Conservation (phyloP, 345 rosid species). For the Linum usitatissimum region DNA sequence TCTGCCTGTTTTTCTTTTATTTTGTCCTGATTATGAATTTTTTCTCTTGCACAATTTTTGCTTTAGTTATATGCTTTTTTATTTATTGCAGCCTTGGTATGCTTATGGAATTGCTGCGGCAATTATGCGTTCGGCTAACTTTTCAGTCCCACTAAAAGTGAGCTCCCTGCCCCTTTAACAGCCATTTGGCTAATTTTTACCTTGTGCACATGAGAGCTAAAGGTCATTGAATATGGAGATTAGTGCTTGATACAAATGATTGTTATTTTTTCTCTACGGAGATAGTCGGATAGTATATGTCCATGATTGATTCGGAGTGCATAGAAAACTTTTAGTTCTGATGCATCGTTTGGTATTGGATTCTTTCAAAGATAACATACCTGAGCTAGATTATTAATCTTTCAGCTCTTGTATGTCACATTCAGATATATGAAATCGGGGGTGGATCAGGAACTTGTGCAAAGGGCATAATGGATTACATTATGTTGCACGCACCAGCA, state of each 20-base stretch:
- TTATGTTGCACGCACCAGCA: slow-evolving; percentile 85
- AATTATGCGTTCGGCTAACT: slow-evolving; percentile 75
- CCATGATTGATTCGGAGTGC: neutral
- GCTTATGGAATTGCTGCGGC: slow-evolving; percentile 98
- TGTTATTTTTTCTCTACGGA: neutral
- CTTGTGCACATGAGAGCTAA: too few species aligned
- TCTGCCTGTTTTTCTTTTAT: slow-evolving; percentile 3
- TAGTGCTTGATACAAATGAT: neutral
- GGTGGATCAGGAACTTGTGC: slow-evolving; percentile 99
- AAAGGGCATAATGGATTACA: slow-evolving; percentile 88
- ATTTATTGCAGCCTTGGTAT: slow-evolving; percentile 78
- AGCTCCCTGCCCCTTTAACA: slow-evolving; percentile 9
- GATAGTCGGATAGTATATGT: neutral
- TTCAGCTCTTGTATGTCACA: slow-evolving; percentile 15
- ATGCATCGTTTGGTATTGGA: neutral
- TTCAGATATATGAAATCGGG: slow-evolving; percentile 92
- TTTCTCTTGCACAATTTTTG: neutral
- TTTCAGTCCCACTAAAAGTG: slow-evolving; percentile 81
- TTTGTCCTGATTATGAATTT: neutral
- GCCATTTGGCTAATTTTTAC: neutral
- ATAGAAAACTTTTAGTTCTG: neutral
- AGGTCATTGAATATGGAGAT: neutral
- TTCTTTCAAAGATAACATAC: too few species aligned
- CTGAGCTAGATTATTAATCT: neutral
- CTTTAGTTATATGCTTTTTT: neutral